phyloP scores from a whole-genome alignment of 1,284 basidiomycete species.

The Cerioporus squamosus region DNA sequence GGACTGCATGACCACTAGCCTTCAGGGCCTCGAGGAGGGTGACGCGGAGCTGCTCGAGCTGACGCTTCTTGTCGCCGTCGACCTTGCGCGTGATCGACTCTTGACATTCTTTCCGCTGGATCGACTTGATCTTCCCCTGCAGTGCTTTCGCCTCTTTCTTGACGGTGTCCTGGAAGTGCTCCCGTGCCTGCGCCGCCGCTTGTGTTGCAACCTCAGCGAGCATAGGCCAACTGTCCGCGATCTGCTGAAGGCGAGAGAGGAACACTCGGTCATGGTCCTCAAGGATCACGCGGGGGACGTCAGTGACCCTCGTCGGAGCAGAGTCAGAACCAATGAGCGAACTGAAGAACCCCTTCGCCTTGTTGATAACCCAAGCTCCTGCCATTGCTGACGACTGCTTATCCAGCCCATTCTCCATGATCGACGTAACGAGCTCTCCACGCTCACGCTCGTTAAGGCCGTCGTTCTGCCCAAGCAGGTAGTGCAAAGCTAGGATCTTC shows the following conservation, averaged over 20 bases:
- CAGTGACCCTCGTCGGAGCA: neutral
- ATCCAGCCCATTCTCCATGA: neutral
- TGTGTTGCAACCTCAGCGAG: neutral
- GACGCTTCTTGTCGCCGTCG: neutral
- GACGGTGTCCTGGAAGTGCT: neutral
- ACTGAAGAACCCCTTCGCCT: neutral
- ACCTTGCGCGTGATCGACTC: conserved; percentile 6
- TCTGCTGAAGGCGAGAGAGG: neutral
- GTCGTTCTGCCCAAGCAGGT: neutral
- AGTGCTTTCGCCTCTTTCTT: conserved; percentile 15
- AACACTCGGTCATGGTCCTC: neutral
- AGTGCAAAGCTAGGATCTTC: conserved; percentile 1
- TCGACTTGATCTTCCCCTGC: conserved; percentile 2
- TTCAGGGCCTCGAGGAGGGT: neutral
- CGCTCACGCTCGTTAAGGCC: neutral
- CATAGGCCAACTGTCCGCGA: neutral
- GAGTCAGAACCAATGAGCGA: neutral
- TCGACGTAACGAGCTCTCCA: neutral
- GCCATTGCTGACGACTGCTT: neutral
- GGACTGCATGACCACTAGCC: neutral
- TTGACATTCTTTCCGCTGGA: conserved; percentile 26
- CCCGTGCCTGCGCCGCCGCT: neutral
- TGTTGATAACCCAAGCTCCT: neutral
- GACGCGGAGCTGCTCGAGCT: neutral
- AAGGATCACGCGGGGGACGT: neutral